A percentile compares a stretch with the other conserved stretches of the same genome.
Conservation (phyloP, 2,329 filamentous ascomycete genomes). For the Pestalotiopsis sp. region DNA sequence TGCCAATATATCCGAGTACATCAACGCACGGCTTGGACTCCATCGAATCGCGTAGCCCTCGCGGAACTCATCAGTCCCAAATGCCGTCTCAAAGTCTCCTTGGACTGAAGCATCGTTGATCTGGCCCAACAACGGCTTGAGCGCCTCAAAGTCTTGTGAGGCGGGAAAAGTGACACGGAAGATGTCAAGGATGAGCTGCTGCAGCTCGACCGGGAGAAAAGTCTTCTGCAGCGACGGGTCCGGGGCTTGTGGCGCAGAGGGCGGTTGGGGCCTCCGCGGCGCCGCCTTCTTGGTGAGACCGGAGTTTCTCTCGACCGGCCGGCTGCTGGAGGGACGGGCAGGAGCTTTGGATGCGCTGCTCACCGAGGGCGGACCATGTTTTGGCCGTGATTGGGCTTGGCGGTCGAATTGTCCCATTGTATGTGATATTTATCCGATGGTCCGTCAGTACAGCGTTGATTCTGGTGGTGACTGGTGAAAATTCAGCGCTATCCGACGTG, state of each 20-base stretch:
- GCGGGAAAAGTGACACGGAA: constrained; percentile 20
- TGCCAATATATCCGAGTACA: constrained; percentile 19
- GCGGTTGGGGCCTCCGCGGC: neutral
- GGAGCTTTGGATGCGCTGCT: constrained; percentile 21
- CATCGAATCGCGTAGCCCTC: constrained; percentile 24
- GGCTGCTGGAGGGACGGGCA: constrained; percentile 12
- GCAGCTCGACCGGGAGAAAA: constrained; percentile 17
- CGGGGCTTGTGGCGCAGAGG: constrained; percentile 1
- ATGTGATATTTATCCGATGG: neutral
- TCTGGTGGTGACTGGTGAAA: neutral
- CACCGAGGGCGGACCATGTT: constrained; percentile 18
- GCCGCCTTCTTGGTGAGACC: constrained; percentile 13
- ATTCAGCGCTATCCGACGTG: neutral
- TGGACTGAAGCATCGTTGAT: constrained; percentile 19
- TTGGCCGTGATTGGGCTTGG: constrained; percentile 19
- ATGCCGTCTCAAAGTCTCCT: constrained; percentile 17
- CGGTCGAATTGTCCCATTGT: constrained; percentile 20
- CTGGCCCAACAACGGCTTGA: constrained; percentile 17
- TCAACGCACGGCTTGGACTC: constrained; percentile 21
- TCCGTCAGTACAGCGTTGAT: neutral
- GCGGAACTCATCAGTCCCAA: constrained; percentile 18
- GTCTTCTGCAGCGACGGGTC: constrained; percentile 16
- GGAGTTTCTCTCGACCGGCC: constrained; percentile 20
- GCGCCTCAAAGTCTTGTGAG: constrained; percentile 19
- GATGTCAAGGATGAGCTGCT: constrained; percentile 20